Evolutionary conservation across 2,329 filamentous ascomycete genomes (phyloP).

Genomic region (Apiospora koreana): DNA sequence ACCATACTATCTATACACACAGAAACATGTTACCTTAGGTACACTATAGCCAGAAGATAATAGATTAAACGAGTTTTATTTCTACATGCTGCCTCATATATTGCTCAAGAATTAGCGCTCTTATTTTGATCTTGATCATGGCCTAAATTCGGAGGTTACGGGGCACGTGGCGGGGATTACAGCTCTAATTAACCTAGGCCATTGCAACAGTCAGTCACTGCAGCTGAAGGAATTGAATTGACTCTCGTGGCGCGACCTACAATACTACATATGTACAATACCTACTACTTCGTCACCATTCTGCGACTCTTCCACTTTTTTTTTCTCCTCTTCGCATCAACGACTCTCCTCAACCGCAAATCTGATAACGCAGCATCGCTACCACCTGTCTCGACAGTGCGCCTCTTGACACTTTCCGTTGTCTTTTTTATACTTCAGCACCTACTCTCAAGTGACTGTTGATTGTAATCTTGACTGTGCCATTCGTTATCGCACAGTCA

Average conservation of each 20-base stretch:
- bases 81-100: not conserved
- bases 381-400: not conserved
- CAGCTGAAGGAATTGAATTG: not conserved
- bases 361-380: not conserved
- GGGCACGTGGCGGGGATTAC: not conserved
- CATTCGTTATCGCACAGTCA: constrained; percentile 52
- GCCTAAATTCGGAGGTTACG: not conserved
- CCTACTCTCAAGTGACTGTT: not conserved
- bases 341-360: not conserved
- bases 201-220: too few species aligned
- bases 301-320: not conserved
- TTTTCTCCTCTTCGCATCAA: not conserved
- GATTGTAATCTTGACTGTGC: constrained; percentile 48
- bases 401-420: not conserved
- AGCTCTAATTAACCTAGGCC: not conserved
- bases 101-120: too few species aligned
- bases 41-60: too few species aligned
- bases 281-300: not conserved
- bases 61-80: too few species aligned
- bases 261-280: not conserved
- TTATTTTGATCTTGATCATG: too few species aligned
- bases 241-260: not conserved
- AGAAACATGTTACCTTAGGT: too few species aligned
- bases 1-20: too few species aligned
- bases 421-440: not conserved